Conservation (phyloP, 164 flowering plant species). For the Vitis riparia region DNA sequence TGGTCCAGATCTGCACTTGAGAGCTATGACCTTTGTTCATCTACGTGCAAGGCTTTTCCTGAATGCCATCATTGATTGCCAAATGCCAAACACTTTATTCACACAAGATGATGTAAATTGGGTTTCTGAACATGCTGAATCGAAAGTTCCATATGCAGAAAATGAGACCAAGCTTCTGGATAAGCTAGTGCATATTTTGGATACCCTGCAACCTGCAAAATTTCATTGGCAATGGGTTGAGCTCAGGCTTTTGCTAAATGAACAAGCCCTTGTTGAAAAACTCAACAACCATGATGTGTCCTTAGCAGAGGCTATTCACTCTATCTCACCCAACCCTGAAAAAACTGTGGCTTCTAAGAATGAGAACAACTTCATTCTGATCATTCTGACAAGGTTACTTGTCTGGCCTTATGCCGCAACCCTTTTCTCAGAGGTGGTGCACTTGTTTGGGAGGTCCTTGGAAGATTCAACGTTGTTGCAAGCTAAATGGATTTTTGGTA, state of each 20-base stretch:
- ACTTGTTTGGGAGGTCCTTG: conserved; percentile 80
- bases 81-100: conserved; percentile 44
- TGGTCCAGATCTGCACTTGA: conserved; percentile 56
- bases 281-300: conserved; percentile 56
- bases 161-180: conserved; percentile 66
- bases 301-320: conserved; percentile 69
- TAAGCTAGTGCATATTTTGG: conserved; percentile 81
- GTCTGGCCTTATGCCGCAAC: conserved; percentile 98
- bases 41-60: conserved; percentile 92
- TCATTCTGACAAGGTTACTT: conserved; percentile 83
- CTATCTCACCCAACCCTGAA: conserved; percentile 62
- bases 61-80: conserved; percentile 78
- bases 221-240: conserved; percentile 99
- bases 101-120: conserved; percentile 52
- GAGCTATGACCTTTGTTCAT: conserved; percentile 70
- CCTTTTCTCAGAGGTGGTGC: conserved; percentile 84
- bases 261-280: conserved; percentile 81
- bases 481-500: conserved; percentile 82
- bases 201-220: conserved; percentile 88
- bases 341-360: conserved; percentile 64
- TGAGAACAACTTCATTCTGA: conserved; percentile 72
- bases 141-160: conserved; percentile 41
- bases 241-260: conserved; percentile 89
- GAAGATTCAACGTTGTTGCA: conserved; percentile 82
- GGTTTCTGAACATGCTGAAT: conserved; percentile 48